Evolutionary conservation across 441 rosid genomes (phyloP).

Genomic region (Croton setiger): DNA sequence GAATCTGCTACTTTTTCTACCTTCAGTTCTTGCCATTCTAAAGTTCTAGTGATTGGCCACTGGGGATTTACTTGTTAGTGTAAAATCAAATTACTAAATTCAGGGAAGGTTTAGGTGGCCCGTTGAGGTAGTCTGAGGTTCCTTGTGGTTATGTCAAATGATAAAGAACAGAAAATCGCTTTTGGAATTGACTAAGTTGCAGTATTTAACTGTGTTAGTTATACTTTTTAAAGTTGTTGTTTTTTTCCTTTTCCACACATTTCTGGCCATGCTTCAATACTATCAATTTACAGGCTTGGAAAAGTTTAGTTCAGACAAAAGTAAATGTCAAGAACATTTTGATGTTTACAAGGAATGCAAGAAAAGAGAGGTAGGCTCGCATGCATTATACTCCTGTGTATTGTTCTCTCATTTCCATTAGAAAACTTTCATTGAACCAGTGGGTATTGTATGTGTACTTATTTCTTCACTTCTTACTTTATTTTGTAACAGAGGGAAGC

Average conservation of each 20-base stretch:
- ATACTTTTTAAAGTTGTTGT: not conserved
- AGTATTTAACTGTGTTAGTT: not conserved
- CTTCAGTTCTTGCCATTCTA: not conserved
- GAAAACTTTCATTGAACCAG: not conserved
- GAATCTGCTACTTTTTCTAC: not conserved
- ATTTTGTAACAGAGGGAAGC: constrained; percentile 74
- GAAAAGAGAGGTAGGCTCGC: constrained; percentile 71
- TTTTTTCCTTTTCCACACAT: not conserved
- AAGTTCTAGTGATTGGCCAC: not conserved
- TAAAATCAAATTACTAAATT: not conserved
- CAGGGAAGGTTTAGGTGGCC: not conserved
- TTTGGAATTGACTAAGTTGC: not conserved
- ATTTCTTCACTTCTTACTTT: not conserved
- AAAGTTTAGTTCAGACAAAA: constrained; percentile 79
- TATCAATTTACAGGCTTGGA: constrained; percentile 64
- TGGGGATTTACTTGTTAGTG: not conserved
- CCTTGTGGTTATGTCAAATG: not conserved
- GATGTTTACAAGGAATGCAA: constrained; percentile 95
- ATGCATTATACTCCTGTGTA: not conserved
- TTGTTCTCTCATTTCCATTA: not conserved
- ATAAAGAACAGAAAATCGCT: not conserved
- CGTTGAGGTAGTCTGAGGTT: not conserved
- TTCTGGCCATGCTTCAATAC: not conserved
- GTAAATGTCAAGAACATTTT: constrained; percentile 91
- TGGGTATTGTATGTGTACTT: not conserved